Evolutionary conservation across 1,284 basidiomycete species (phyloP).

Genomic region (Phaffia rhodozyma): DNA sequence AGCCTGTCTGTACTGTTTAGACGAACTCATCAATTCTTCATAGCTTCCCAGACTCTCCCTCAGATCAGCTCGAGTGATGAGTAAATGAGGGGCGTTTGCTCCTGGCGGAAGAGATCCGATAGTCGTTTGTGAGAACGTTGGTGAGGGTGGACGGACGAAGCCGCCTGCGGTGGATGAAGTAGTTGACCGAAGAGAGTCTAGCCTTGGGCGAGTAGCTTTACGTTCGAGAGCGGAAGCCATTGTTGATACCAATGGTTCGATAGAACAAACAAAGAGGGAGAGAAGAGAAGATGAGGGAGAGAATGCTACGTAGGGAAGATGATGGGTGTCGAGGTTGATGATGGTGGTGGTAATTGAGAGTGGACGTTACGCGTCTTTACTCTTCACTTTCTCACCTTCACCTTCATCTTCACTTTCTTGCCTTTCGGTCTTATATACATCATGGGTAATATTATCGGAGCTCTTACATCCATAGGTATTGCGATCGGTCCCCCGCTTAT

Average conservation of each 20-base stretch:
- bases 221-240: slow-evolving; percentile 7
- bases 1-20: slow-evolving; percentile 70
- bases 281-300: too few relatives aligned
- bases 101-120: slow-evolving; percentile 41
- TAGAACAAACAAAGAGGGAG: too few relatives aligned
- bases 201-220: not conserved
- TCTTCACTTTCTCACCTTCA: too few relatives aligned
- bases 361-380: too few relatives aligned
- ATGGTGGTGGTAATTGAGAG: too few relatives aligned
- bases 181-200: slow-evolving; percentile 6
- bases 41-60: slow-evolving; percentile 64
- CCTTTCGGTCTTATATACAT: too few relatives aligned
- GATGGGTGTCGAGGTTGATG: too few relatives aligned
- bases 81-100: slow-evolving; percentile 55
- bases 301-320: too few relatives aligned
- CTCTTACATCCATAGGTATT: too few relatives aligned
- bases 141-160: slow-evolving; percentile 49
- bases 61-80: slow-evolving; percentile 68
- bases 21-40: slow-evolving; percentile 69
- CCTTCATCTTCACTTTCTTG: too few relatives aligned
- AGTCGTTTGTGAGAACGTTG: slow-evolving; percentile 58
- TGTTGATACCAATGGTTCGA: too few relatives aligned
- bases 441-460: too few relatives aligned
- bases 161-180: slow-evolving; percentile 1
- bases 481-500: slow-evolving; percentile 61